Conservation (phyloP, 345 rosid species). For the Boechera retrofracta region DNA sequence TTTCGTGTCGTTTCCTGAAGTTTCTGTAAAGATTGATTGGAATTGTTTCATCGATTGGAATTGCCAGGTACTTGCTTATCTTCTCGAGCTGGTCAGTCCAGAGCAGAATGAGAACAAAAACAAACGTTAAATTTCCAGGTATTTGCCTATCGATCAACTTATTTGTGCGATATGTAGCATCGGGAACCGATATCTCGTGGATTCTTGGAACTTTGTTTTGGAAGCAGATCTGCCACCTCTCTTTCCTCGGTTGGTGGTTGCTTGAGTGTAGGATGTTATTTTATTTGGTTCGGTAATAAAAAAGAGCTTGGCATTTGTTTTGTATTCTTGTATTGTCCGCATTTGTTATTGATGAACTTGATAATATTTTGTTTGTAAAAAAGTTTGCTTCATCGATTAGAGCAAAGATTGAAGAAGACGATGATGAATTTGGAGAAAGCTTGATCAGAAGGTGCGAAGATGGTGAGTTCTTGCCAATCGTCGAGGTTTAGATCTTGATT, state of each 20-base stretch:
- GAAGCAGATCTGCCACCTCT: not conserved
- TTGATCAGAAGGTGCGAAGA: constrained; percentile 51
- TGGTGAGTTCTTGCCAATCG: constrained; percentile 44
- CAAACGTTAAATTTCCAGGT: not conserved
- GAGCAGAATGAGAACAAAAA: no score
- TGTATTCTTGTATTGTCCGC: constrained; percentile 31
- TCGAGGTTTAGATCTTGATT: constrained; percentile 41
- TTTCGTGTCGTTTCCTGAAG: constrained; percentile 38
- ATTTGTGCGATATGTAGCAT: constrained; percentile 21
- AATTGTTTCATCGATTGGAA: no score
- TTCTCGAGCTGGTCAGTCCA: no score
- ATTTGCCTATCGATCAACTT: constrained; percentile 8
- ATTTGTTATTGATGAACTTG: not conserved
- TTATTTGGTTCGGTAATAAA: constrained; percentile 21
- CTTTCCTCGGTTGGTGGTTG: constrained; percentile 28
- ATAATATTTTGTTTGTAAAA: constrained; percentile 31
- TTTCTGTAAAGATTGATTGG: not conserved
- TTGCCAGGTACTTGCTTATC: no score
- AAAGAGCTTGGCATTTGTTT: constrained; percentile 15
- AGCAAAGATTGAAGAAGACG: no score
- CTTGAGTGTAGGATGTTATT: constrained; percentile 30
- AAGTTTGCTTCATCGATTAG: constrained; percentile 27
- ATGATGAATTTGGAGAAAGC: constrained; percentile 33
- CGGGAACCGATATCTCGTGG: not conserved
- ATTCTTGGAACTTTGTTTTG: constrained; percentile 23